phyloP scores from a whole-genome alignment of 345 rosid genomes.

The Cardamine occulta region DNA sequence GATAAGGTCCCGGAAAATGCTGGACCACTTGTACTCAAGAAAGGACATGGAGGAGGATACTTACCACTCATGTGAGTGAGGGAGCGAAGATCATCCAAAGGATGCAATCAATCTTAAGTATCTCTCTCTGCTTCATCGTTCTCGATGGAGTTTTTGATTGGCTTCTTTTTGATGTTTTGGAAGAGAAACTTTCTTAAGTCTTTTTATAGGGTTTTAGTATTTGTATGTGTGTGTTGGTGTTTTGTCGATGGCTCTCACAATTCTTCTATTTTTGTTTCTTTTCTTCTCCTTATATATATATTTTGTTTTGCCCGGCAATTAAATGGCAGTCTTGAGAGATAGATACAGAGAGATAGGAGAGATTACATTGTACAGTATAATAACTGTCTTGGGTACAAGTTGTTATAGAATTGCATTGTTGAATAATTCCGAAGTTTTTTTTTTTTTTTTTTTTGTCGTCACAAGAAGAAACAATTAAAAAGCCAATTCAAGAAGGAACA shows the following conservation, averaged over 20 bases:
- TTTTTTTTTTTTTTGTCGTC: too few relatives aligned
- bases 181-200: slow-evolving; percentile 17
- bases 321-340: slow-evolving; percentile 20
- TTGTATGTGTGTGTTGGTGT: slow-evolving; percentile 22
- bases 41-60: slow-evolving; percentile 96
- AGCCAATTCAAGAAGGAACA: too few relatives aligned
- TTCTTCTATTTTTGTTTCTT: slow-evolving; percentile 10
- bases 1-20: slow-evolving; percentile 83
- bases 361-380: slow-evolving; percentile 38
- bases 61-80: slow-evolving; percentile 82
- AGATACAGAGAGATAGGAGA: slow-evolving; percentile 4
- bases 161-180: slow-evolving; percentile 22
- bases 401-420: slow-evolving; percentile 24
- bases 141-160: neutral
- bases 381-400: slow-evolving; percentile 34
- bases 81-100: slow-evolving; percentile 23
- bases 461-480: too few relatives aligned
- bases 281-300: neutral
- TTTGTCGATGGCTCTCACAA: slow-evolving; percentile 21
- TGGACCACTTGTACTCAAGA: slow-evolving; percentile 77
- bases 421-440: slow-evolving; percentile 3
- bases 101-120: slow-evolving; percentile 13
- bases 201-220: slow-evolving; percentile 12
- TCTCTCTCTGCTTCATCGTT: too few relatives aligned
- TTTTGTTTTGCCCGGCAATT: slow-evolving; percentile 19